Conservation (phyloP, 495 filamentous ascomycete genomes). For the Aspergillus homomorphus region DNA sequence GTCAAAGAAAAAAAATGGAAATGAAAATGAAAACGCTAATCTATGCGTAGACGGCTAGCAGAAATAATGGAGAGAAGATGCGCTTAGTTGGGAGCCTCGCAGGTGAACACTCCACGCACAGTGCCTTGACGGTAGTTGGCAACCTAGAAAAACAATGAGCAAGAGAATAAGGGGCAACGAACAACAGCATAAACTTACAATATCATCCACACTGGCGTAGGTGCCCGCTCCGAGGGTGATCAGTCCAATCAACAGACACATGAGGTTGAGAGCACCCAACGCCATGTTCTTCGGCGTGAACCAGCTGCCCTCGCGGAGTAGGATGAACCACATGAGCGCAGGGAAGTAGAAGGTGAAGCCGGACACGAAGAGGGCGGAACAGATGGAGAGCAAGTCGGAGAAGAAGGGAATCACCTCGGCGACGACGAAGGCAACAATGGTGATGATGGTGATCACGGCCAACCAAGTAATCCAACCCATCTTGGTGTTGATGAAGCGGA, state of each 20-base stretch:
- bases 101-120: conserved; percentile 47
- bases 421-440: conserved; percentile 60
- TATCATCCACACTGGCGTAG: conserved; percentile 54
- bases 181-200: conserved; percentile 47
- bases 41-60: background rate
- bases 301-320: conserved; percentile 43
- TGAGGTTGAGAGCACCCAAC: conserved; percentile 23
- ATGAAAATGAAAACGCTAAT: background rate
- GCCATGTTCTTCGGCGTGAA: conserved; percentile 31
- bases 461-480: conserved; percentile 60
- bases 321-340: conserved; percentile 61
- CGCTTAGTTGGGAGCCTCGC: conserved; percentile 21
- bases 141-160: conserved; percentile 24
- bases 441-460: conserved; percentile 48
- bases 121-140: conserved; percentile 38
- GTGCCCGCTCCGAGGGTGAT: conserved; percentile 44
- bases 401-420: conserved; percentile 69
- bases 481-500: conserved; percentile 56
- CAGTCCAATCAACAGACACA: conserved; percentile 28
- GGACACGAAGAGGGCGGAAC: conserved; percentile 59
- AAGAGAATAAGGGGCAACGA: background rate
- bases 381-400: conserved; percentile 56
- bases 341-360: conserved; percentile 67
- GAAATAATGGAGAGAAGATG: background rate
- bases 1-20: background rate